Evolutionary conservation across 2,329 filamentous ascomycete genomes (phyloP), one percentile per base, ranked within the genome.

Genomic region (Microcyclosporella mali): DNA sequence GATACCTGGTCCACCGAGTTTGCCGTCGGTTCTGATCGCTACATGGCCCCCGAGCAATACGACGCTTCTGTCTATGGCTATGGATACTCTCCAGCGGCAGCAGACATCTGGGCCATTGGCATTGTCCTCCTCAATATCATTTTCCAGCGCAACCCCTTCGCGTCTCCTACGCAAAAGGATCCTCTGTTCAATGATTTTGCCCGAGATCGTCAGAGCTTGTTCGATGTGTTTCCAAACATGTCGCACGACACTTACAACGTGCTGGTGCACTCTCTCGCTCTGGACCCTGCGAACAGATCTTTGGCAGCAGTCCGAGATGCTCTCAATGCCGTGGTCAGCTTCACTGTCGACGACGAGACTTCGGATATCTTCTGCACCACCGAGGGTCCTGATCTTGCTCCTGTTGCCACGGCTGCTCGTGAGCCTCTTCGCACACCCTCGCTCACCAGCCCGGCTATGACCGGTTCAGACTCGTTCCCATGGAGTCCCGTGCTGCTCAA

Each of bases 21-120:
- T 51, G 92, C 86, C 49, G 92, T 98, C 35, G 92, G 92, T 53
- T 97, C 92, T 64, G 92, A 98, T 64, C 88, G 92, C 43, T 98
- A 98, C 71, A 98, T 98, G 92, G 89, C 92, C 43, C 92, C 92
- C 4, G 92, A 98, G 69, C 92, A 98, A 67, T 97, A 92, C 59
- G 90, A 97, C 64, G 88, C 89, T 40, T 80, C 82, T 55, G 83
- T 82, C 50, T 80, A 78, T 50, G 60, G 60, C 37, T 61, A 59
- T 43, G 92, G 92, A 46, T 98, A 98, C 70, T 90, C 88, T 43
- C 89, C 92, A 35, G 86, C 87, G 34, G 81, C 92, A 69, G 92
- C 92, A 39, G 92, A 98, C 65, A 82, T 95, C 56, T 98, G 92
- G 92, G 88, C 92, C 44, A 85, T 98, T 61, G 92, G 92, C 51